A percentile compares a stretch with the other conserved stretches of the same genome.
Conservation (phyloP, 495 filamentous ascomycete genomes). For the Lasiosphaeria miniovina region DNA sequence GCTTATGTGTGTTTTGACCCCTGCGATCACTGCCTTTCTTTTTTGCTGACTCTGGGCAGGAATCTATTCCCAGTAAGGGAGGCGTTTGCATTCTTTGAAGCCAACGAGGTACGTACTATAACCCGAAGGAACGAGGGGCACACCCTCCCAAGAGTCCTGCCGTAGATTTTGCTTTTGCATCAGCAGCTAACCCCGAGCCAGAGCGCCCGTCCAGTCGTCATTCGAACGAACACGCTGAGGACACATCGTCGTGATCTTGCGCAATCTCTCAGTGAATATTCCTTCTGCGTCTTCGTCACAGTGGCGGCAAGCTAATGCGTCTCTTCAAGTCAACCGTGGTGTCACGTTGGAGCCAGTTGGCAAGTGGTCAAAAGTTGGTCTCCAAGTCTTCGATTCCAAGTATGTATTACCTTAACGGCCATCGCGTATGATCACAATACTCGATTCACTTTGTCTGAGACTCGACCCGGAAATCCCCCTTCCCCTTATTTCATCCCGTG, state of each 20-base stretch:
- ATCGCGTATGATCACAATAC: too few species aligned
- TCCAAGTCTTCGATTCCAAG: conserved; percentile 90
- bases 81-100: conserved; percentile 97
- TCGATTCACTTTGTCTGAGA: too few species aligned
- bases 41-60: conserved; percentile 2
- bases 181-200: background rate
- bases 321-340: conserved; percentile 70
- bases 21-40: too few species aligned
- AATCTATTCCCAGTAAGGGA: conserved; percentile 90
- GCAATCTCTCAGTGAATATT: conserved; percentile 64
- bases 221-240: conserved; percentile 89
- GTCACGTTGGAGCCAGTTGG: conserved; percentile 95
- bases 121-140: conserved; percentile 27
- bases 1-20: conserved; percentile 14
- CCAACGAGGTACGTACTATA: conserved; percentile 61
- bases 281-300: too few species aligned
- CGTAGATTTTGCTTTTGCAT: background rate
- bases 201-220: conserved; percentile 68
- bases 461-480: background rate
- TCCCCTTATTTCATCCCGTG: background rate
- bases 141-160: background rate
- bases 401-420: too few species aligned
- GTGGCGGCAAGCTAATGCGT: background rate
- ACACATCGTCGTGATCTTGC: conserved; percentile 90
- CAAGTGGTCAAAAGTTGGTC: conserved; percentile 97